These are phyloP conservation scores for Yarrowia phangngaensis DNA, from an alignment of 805 yeast species.

Conservation along the genomic window DNA sequence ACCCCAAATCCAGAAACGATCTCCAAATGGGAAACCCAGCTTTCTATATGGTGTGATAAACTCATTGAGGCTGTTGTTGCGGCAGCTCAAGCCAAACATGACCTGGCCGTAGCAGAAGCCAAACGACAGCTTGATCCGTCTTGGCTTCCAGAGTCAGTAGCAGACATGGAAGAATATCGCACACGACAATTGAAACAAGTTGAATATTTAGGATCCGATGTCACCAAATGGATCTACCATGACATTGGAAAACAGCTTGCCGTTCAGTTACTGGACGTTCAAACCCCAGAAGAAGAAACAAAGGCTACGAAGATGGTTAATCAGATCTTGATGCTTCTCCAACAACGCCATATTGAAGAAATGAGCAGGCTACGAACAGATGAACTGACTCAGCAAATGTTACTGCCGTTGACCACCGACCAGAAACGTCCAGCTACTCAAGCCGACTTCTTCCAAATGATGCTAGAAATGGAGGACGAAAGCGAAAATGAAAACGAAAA, in stretches of 20 bases:
- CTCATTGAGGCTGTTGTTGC: conserved; percentile 9
- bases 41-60: conserved; percentile 1
- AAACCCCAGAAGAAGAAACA: conserved; percentile 12
- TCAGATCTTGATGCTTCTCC: conserved; percentile 15
- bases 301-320: conserved; percentile 20
- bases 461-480: conserved; percentile 16
- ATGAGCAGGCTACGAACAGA: conserved; percentile 14
- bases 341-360: conserved; percentile 2
- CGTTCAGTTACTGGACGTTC: conserved; percentile 16
- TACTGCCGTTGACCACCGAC: conserved; percentile 22
- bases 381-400: conserved; percentile 16
- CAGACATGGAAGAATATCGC: conserved; percentile 8
- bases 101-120: conserved; percentile 8
- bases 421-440: conserved; percentile 12
- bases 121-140: conserved; percentile 9
- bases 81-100: conserved; percentile 21
- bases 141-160: conserved; percentile 14
- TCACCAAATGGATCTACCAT: conserved; percentile 22
- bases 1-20: conserved; percentile 13
- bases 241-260: conserved; percentile 18
- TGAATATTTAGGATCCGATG: conserved; percentile 9
- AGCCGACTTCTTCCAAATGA: conserved; percentile 20
- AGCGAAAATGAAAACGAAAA: conserved; percentile 4
- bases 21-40: conserved; percentile 20
- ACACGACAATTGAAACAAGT: not conserved